Conservation (phyloP, 176 grass and related monocot species). For the Triticum urartu region DNA sequence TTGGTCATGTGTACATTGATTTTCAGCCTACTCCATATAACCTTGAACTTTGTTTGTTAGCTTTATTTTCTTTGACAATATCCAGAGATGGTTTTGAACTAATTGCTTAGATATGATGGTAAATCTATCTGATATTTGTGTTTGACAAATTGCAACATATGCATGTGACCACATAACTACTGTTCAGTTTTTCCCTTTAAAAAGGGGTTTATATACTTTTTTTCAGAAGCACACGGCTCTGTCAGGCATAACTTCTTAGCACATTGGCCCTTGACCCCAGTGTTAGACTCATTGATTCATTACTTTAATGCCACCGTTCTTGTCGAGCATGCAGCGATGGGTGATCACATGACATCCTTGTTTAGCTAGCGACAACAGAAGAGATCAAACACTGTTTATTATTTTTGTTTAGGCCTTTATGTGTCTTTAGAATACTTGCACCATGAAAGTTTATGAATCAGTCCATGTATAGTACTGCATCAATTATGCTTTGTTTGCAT, state of each 20-base stretch:
- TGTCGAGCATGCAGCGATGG: neutral
- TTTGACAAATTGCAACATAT: neutral
- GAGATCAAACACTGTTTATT: neutral
- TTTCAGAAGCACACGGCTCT: neutral
- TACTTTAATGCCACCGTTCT: neutral
- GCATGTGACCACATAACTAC: neutral
- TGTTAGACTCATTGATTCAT: neutral
- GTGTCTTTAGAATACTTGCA: neutral
- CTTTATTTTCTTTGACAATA: neutral
- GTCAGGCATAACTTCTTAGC: neutral
- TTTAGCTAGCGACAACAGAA: neutral
- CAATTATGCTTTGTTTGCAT: constrained; percentile 8
- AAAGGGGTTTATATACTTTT: neutral
- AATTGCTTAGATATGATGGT: constrained; percentile 10
- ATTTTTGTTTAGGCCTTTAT: neutral
- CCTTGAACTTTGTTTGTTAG: constrained; percentile 13
- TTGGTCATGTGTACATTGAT: neutral
- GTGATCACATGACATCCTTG: neutral
- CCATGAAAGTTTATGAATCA: neutral
- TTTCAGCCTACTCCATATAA: neutral
- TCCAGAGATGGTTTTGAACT: neutral
- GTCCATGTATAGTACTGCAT: neutral
- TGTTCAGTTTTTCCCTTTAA: neutral
- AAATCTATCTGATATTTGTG: neutral
- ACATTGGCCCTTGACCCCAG: neutral